Conservation (phyloP, 768 basidiomycete species). For the Pleurotus djamor region DNA sequence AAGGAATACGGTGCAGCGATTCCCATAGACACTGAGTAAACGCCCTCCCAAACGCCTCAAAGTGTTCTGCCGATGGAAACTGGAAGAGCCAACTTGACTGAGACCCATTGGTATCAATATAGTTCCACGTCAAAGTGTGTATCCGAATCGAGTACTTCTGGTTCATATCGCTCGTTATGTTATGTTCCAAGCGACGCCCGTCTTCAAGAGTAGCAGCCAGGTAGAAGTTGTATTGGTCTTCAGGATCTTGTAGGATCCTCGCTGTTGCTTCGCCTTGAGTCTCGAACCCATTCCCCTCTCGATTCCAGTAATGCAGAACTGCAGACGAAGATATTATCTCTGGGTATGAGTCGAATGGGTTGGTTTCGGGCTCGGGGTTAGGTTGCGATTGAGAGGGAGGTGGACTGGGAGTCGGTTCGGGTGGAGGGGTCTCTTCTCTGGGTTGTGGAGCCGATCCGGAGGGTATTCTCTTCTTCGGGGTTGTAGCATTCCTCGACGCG, state of each 20-base stretch:
- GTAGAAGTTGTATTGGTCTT: slow-evolving; percentile 53
- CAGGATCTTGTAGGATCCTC: slow-evolving; percentile 45
- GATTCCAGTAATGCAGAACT: slow-evolving; percentile 64
- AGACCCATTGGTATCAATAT: slow-evolving; percentile 48
- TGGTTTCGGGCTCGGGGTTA: not conserved
- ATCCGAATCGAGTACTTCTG: slow-evolving; percentile 61
- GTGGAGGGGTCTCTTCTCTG: not conserved
- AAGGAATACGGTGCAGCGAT: slow-evolving; percentile 65
- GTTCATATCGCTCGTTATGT: slow-evolving; percentile 67
- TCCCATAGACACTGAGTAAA: slow-evolving; percentile 84
- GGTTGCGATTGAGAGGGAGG: not conserved
- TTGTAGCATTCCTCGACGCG: not conserved
- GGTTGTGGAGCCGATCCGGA: not conserved
- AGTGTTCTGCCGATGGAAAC: slow-evolving; percentile 57
- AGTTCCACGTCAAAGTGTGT: slow-evolving; percentile 87
- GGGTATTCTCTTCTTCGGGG: not conserved
- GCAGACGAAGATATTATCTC: slow-evolving; percentile 41
- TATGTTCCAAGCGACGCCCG: slow-evolving; percentile 56
- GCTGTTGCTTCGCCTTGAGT: slow-evolving; percentile 50
- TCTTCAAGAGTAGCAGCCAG: slow-evolving; percentile 51
- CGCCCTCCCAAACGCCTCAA: slow-evolving; percentile 52
- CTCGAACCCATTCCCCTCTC: slow-evolving; percentile 43
- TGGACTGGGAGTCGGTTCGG: not conserved
- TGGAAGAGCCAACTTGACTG: slow-evolving; percentile 83
- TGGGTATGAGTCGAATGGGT: slow-evolving; percentile 7